Conservation (phyloP, 331 rosid species). For the Acacia pycnantha region DNA sequence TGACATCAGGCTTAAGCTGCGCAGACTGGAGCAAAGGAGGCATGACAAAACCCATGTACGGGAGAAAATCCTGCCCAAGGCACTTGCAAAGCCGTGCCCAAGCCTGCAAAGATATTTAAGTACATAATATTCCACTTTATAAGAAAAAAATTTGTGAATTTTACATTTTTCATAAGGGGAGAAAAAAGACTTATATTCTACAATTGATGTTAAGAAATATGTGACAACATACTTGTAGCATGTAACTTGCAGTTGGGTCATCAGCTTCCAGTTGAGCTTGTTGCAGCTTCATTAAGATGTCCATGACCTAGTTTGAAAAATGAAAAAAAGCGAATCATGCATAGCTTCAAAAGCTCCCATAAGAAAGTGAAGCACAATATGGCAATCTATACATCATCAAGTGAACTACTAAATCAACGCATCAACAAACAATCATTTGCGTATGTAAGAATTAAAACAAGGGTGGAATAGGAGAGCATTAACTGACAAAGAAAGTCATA, state of each 20-base stretch:
- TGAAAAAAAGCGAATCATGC: conserved; percentile 3
- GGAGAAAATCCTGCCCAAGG: conserved; percentile 81
- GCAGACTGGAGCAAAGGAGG: conserved; percentile 79
- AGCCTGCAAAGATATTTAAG: conserved; percentile 45
- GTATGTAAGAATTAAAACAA: not conserved
- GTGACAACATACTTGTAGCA: conserved; percentile 58
- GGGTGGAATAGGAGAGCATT: not conserved
- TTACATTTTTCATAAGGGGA: not conserved
- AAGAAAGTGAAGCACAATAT: not conserved
- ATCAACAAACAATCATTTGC: not conserved
- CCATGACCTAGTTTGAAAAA: conserved; percentile 59
- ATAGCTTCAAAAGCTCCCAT: not conserved
- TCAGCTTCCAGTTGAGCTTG: conserved; percentile 67
- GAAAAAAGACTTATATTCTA: not conserved
- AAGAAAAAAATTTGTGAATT: not conserved
- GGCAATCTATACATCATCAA: not conserved
- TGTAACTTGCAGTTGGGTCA: conserved; percentile 79
- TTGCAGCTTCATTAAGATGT: conserved; percentile 70
- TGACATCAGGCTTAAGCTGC: conserved; percentile 79
- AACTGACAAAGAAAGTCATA: not conserved
- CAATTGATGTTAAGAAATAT: not conserved
- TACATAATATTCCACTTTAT: not conserved
- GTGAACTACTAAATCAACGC: not conserved
- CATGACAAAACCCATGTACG: conserved; percentile 78
- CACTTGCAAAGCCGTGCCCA: conserved; percentile 86